Conservation (phyloP, 163 green algal genomes). For the Scenedesmus sp. region DNA sequence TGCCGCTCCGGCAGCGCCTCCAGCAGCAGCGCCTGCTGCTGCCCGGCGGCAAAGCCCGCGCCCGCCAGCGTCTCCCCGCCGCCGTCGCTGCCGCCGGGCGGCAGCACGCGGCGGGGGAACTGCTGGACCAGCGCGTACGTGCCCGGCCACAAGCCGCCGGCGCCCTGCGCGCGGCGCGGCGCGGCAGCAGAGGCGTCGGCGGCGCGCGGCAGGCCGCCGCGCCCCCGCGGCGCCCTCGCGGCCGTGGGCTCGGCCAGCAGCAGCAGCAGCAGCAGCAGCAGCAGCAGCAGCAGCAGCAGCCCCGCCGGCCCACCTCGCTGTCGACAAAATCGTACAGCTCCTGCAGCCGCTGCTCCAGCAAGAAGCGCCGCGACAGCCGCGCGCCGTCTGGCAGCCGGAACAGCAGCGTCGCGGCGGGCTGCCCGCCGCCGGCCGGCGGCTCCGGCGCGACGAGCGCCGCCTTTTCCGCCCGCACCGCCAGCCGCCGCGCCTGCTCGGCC, state of each 20-base stretch:
- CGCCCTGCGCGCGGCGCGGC: conserved; percentile 15
- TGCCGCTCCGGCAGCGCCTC: conserved; percentile 18
- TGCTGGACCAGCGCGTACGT: conserved; percentile 76
- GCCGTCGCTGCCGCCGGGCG: not conserved
- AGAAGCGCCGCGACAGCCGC: conserved; percentile 51
- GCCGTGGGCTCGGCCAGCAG: too few relatives aligned
- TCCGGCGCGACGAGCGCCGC: conserved; percentile 53
- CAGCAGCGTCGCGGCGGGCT: conserved; percentile 49
- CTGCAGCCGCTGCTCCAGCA: conserved; percentile 25
- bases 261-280: conserved; percentile 10
- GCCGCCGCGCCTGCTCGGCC: conserved; percentile 30
- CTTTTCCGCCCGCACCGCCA: conserved; percentile 43
- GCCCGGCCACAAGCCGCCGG: conserved; percentile 38
- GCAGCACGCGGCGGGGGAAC: conserved; percentile 73
- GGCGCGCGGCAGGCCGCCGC: not conserved
- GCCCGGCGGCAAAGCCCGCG: conserved; percentile 33
- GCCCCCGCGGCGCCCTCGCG: not conserved
- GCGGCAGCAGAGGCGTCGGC: not conserved
- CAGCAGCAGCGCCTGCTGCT: conserved; percentile 50
- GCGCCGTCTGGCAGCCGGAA: conserved; percentile 76
- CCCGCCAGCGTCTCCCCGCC: conserved; percentile 18
- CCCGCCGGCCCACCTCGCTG: conserved; percentile 57
- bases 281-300: not conserved
- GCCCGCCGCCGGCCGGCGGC: conserved; percentile 11
- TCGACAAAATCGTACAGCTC: conserved; percentile 82